Base-by-base conservation (phyloP, 1,284 basidiomycete species). In the Sporisorium sorghi region DNA sequence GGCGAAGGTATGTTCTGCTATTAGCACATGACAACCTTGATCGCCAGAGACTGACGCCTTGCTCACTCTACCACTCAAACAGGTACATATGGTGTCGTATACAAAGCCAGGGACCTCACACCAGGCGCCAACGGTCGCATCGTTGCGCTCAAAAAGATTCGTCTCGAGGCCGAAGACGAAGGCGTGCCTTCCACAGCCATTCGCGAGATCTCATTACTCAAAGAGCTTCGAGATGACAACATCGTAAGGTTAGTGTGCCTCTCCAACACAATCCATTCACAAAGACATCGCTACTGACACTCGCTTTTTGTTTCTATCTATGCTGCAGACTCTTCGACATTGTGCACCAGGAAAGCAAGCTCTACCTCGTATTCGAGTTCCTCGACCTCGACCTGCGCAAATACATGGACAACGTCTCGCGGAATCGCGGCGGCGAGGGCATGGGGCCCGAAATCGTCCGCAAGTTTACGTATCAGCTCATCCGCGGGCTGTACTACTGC, bases 41-140 rank as follows among this genome's bases (percentile, higher is more conserved):
- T n/a, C 19, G n/a, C 7, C 17, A 17, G 2, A 47, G 15, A 15
- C 35, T 57, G 35, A 30, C 24, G 28, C 23, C n/a, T 6, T 9
- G 23, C 46, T 61, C 8, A 32, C 57, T 26, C 56, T 35, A 26
- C 30, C 42, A 12, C 43, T 35, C 17, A 21, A 21, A 53, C 77
- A 98, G 96, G 96, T 80, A 99, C 97, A 48, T 99, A 99, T 80
- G 97, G 97, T 73, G 96, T 98, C 58, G 96, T 99, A 19, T 98
- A 98, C 89, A 79, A 85, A 62, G 79, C 81, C 7, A 75, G 73
- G 53, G 85, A 85, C 77, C 72, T 80, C 56, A 85, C 81, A 90
- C 85, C 89, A 93, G 79, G 95, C 94, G 50, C 87, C 95, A 82
- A 81, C 44, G 81, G 81, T 4, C 78, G 82, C 17, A 83, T 84